Percentiles rank a stretch among this genome's conserved stretches.
Conservation (phyloP, 2,329 filamentous ascomycete species). For the Verticillium albo-atrum region DNA sequence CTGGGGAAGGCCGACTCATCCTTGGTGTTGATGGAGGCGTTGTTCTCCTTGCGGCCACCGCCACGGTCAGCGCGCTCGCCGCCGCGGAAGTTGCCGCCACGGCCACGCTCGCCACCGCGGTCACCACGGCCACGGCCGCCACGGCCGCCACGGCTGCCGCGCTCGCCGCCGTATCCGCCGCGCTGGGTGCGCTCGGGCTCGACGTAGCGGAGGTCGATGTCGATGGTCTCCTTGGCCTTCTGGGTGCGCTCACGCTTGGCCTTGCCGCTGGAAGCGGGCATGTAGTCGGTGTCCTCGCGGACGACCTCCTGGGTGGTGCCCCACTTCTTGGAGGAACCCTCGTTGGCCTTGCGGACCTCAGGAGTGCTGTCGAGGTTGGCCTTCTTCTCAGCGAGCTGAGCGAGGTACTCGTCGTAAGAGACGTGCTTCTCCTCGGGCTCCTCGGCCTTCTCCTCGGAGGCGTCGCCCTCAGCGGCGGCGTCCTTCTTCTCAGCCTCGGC, state of each 20-base stretch:
- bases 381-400: conserved; percentile 69
- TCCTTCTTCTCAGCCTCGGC: conserved; percentile 82
- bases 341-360: conserved; percentile 84
- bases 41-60: conserved; percentile 39
- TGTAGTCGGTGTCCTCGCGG: conserved; percentile 71
- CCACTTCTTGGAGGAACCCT: conserved; percentile 95
- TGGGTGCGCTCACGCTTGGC: conserved; percentile 79
- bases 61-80: conserved; percentile 41
- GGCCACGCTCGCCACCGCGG: conserved; percentile 39
- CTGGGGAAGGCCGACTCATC: conserved; percentile 58
- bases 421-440: conserved; percentile 83
- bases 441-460: conserved; percentile 54
- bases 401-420: conserved; percentile 86
- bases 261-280: conserved; percentile 72
- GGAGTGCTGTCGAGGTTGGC: conserved; percentile 58
- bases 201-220: conserved; percentile 81
- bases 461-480: conserved; percentile 45
- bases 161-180: conserved; percentile 48
- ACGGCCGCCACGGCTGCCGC: conserved; percentile 48
- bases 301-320: conserved; percentile 69
- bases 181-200: conserved; percentile 59
- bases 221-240: conserved; percentile 85
- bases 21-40: conserved; percentile 49
- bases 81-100: conserved; percentile 29
- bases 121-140: conserved; percentile 40